Conservation (phyloP, 306 rosid genomes). For the Alnus glutinosa region DNA sequence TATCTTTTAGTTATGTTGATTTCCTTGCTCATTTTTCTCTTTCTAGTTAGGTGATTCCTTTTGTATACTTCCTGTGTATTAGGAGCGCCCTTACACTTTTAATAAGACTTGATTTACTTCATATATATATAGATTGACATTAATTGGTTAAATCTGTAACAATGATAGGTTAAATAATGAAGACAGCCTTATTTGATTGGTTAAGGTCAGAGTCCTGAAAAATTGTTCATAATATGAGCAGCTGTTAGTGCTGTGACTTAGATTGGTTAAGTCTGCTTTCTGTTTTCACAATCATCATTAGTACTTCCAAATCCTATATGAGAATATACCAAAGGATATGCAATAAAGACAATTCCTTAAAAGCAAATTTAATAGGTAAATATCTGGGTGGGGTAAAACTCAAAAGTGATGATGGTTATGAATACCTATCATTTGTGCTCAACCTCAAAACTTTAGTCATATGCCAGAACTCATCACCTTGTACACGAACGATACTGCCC, state of each 20-base stretch:
- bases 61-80: no score
- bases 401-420: background rate
- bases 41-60: no score
- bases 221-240: background rate
- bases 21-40: no score
- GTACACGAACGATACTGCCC: slow-evolving; percentile 68
- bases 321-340: slow-evolving; percentile 13
- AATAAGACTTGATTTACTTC: no score
- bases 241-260: background rate
- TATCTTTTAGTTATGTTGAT: no score
- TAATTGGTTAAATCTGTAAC: background rate
- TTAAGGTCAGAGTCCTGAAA: background rate
- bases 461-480: slow-evolving; percentile 94
- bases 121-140: background rate
- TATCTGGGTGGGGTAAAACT: slow-evolving; percentile 2
- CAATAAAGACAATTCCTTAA: slow-evolving; percentile 8
- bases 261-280: background rate
- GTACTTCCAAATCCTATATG: background rate
- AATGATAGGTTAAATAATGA: background rate
- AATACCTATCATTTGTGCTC: slow-evolving; percentile 68
- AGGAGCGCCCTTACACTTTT: no score
- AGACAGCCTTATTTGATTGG: background rate
- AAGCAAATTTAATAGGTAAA: background rate
- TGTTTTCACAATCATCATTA: slow-evolving; percentile 1
- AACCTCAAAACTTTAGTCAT: slow-evolving; percentile 89